Evolutionary conservation across 441 rosid species (phyloP), one percentile per base, ranked within the genome.

Genomic region (Bocquillonia castaneifolia): DNA sequence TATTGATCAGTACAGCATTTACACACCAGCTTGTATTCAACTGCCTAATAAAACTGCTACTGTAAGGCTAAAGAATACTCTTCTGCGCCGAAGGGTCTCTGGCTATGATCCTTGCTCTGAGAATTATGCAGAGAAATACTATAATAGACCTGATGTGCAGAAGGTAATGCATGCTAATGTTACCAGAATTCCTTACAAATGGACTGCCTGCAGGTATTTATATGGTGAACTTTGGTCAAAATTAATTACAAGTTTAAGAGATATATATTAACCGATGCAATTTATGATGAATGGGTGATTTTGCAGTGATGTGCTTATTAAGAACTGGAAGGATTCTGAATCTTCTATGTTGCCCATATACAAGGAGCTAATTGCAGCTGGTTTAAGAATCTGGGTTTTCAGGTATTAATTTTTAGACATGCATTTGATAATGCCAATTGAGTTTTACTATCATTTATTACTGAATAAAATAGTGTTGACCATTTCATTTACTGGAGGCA

Each of bases 171-270:
- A 92, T 76, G 97, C 98, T 20, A 95, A 95, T 55, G 56, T 20
- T 31, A 88, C 96, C 44, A 80, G 68, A 58, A 88, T 90, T 72
- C 97, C 83, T 3, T 92, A 95, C 57, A 86, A 82, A 65, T 95
- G 98, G 99, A 95, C 98, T n/a, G 93, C 99, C 64, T 94, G 99
- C 92, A 94, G 94, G 99, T n/a, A n/a, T n/a, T n/a, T n/a, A n/a
- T n/a, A n/a, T n/a, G n/a, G n/a, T n/a, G n/a, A n/a, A n/a, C n/a
- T n/a, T n/a, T n/a, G n/a, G n/a, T 94, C 6, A 34, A 39, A 57
- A 0, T 57, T 42, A 6, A 12, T 23, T 25, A 5, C n/a, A n/a
- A n/a, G n/a, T n/a, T n/a, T n/a, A n/a, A n/a, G n/a, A n/a, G n/a
- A n/a, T n/a, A n/a, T n/a, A n/a, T n/a, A n/a, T n/a, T n/a, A n/a